A percentile compares a stretch with the other conserved stretches of the same genome.
phyloP scores from a whole-genome alignment of 257 asterid genomes.

The Lycium barbarum region DNA sequence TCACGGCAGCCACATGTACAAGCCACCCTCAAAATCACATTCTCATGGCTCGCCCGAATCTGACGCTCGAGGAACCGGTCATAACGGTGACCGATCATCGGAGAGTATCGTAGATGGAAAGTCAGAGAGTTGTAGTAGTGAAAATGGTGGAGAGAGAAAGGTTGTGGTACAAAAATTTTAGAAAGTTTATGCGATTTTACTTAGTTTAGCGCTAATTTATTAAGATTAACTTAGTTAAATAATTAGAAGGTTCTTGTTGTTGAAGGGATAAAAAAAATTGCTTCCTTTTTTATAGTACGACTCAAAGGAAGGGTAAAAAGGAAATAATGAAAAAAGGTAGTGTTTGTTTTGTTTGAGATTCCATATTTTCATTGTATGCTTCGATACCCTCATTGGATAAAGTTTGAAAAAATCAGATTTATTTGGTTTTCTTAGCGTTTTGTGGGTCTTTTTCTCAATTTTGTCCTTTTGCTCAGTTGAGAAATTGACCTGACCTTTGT shows the following conservation, averaged over 20 bases:
- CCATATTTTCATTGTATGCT: background rate
- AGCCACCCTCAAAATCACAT: constrained; percentile 47
- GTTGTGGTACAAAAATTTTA: constrained; percentile 34
- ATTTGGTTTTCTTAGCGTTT: constrained; percentile 27
- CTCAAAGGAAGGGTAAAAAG: constrained; percentile 27
- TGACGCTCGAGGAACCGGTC: constrained; percentile 48
- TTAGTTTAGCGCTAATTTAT: background rate
- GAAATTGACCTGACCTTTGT: background rate
- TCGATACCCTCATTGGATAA: constrained; percentile 17
- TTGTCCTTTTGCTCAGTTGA: constrained; percentile 23
- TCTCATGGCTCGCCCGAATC: constrained; percentile 67
- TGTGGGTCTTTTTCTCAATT: constrained; percentile 7
- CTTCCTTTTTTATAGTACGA: background rate
- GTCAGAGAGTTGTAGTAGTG: constrained; percentile 81
- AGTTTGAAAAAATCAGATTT: constrained; percentile 19
- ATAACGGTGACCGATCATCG: constrained; percentile 58
- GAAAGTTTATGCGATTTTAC: background rate
- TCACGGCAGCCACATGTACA: constrained; percentile 67
- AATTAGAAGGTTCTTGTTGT: background rate
- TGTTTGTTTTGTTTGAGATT: constrained; percentile 26
- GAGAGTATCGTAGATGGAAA: constrained; percentile 91
- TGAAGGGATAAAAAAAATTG: background rate
- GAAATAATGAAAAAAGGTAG: constrained; percentile 17
- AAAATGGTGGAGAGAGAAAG: constrained; percentile 59
- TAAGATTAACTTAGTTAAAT: constrained; percentile 20